A percentile compares a stretch with the other conserved stretches of the same genome.
Evolutionary conservation across 2,329 filamentous ascomycete species (phyloP).

Genomic region (Monilinia vaccinii-corymbosi): DNA sequence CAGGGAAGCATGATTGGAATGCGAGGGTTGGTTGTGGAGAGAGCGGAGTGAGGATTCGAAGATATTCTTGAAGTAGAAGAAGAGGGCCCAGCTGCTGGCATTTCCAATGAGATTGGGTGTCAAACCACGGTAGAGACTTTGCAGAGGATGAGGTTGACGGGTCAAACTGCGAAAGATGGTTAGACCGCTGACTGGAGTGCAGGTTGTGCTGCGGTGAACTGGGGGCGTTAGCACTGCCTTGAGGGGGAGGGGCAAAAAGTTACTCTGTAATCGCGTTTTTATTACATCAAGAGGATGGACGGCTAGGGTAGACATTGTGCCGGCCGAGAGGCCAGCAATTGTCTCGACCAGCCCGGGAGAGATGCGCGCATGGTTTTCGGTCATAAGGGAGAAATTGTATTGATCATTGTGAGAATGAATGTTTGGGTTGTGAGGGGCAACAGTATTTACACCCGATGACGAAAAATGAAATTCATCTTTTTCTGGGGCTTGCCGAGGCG

Average conservation of each 20-base stretch:
- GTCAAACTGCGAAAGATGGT: conserved; percentile 39
- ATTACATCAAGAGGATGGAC: conserved; percentile 92
- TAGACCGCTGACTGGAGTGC: conserved; percentile 39
- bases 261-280: conserved; percentile 91
- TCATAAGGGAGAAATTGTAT: conserved; percentile 22
- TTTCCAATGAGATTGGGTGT: conserved; percentile 89
- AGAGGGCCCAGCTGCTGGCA: conserved; percentile 80
- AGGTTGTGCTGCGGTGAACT: conserved; percentile 43
- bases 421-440: conserved; percentile 9
- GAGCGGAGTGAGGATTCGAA: conserved; percentile 36
- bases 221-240: conserved; percentile 2
- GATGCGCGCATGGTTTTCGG: conserved; percentile 42
- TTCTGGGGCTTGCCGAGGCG: conserved; percentile 17
- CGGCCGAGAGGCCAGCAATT: conserved; percentile 82
- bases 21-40: conserved; percentile 16
- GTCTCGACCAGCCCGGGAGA: conserved; percentile 78
- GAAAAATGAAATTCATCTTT: conserved; percentile 19
- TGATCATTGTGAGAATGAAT: conserved; percentile 14
- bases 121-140: conserved; percentile 79
- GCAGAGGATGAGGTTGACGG: conserved; percentile 45
- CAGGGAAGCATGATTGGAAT: conserved; percentile 12
- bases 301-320: conserved; percentile 73
- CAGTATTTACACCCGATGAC: conserved; percentile 10
- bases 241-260: conserved; percentile 31
- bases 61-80: conserved; percentile 69